Base-by-base conservation (phyloP, 352 stramenopile species). In the Pythium brachiatum region DNA sequence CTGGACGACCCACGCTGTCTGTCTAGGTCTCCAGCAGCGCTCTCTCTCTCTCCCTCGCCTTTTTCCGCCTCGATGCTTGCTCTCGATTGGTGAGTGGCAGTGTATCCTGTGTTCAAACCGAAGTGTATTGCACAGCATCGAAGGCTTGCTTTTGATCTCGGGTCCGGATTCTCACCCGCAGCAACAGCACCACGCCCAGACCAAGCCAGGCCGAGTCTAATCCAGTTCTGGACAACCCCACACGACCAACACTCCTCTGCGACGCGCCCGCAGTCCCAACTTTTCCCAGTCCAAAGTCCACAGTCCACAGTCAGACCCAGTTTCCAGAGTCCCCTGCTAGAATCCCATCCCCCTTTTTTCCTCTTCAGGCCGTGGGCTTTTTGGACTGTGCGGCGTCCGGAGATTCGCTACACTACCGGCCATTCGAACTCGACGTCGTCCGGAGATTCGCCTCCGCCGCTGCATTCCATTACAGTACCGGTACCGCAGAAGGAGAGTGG, bases 381-480 rank as follows among this genome's bases (percentile, higher is more conserved):
- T 46, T 15, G 9, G 13, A 32, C 50, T 18, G 20, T 32, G 29
- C 9, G 27, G 18, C 29, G 50, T 41, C 27, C 51, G 20, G 31
- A 29, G 51, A 57, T 57, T 57, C 27, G 29, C 32, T 57, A 27
- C 27, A 57, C 21, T 31, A 57, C 32, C 39, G 39, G 39, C 39
- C 39, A 47, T 47, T 47, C 39, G 39, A 26, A 26, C 20, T 47
- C 21, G 39, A 8, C 39, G 39, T 47, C 39, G 39, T 47, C 39
- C 39, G 39, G 39, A 47, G 39, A 47, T 47, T 47, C 39, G 39
- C 39, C 11, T 27, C 4, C 7, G 1, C 7, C n/a, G 20, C 39
- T 16, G 39, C 3, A 26, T 47, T 47, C 29, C 29, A 34, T 34
- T 34, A 34, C 29, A 5, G 29, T 34, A 9, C 29, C 29, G n/a